Evolutionary conservation across 1,284 basidiomycete species (phyloP).

Genomic region (Sphagnurus paluster): DNA sequence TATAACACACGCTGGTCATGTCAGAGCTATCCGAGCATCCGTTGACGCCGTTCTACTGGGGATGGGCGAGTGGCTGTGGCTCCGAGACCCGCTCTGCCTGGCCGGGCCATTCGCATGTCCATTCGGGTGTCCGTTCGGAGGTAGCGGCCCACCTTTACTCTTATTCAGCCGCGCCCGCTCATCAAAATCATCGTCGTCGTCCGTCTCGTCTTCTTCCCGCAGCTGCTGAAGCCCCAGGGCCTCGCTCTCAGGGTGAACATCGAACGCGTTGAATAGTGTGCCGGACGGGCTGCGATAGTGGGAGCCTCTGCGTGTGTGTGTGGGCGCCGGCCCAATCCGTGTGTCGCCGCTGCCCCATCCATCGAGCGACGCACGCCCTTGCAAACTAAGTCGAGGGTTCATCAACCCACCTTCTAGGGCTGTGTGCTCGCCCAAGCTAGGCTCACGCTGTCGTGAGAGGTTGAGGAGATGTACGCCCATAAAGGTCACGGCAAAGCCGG

Average conservation of each 20-base stretch:
- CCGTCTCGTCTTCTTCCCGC: slow-evolving; percentile 40
- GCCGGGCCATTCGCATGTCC: slow-evolving; percentile 11
- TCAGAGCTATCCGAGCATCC: slow-evolving; percentile 33
- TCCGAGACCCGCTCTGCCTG: slow-evolving; percentile 31
- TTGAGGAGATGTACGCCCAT: slow-evolving; percentile 92
- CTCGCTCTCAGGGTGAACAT: slow-evolving; percentile 35
- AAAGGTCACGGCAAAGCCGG: slow-evolving; percentile 89
- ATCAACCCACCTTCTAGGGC: slow-evolving; percentile 74
- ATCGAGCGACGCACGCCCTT: slow-evolving; percentile 70
- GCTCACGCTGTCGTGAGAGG: slow-evolving; percentile 70
- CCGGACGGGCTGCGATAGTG: slow-evolving; percentile 60
- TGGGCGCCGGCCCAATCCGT: slow-evolving; percentile 30
- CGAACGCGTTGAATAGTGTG: slow-evolving; percentile 67
- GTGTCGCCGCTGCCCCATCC: slow-evolving; percentile 57
- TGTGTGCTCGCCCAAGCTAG: slow-evolving; percentile 47
- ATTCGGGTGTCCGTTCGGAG: slow-evolving; percentile 8
- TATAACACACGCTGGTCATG: slow-evolving; percentile 7
- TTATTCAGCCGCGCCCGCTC: slow-evolving; percentile 51
- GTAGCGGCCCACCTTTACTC: slow-evolving; percentile 18
- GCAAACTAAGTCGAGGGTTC: slow-evolving; percentile 71
- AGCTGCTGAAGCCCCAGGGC: slow-evolving; percentile 24
- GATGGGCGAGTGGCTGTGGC: slow-evolving; percentile 38
- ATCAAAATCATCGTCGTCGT: slow-evolving; percentile 42
- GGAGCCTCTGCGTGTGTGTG: slow-evolving; percentile 51
- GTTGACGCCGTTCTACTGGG: slow-evolving; percentile 29